These are phyloP conservation scores for Arachnopeziza araneosa DNA, from an alignment of 2,329 filamentous ascomycete genomes.

Conservation along the genomic window DNA sequence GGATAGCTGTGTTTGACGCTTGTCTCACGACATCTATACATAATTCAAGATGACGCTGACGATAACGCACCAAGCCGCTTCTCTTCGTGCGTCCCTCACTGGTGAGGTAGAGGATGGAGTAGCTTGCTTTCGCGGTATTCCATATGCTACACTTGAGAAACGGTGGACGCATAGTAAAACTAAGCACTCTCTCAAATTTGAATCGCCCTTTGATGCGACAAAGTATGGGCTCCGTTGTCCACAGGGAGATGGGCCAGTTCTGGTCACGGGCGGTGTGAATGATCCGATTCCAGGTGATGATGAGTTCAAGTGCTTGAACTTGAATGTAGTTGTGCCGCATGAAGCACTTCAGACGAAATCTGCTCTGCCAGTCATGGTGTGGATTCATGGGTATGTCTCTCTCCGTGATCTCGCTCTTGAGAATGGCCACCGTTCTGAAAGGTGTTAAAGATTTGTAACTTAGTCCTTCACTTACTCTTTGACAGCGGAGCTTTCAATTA, in stretches of 20 bases:
- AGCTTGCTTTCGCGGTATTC: conserved; percentile 8
- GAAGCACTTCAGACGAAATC: not conserved
- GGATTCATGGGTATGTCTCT: conserved; percentile 31
- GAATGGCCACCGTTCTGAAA: no score
- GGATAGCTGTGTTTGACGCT: not conserved
- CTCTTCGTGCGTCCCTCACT: not conserved
- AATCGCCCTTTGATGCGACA: conserved; percentile 29
- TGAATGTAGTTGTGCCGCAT: conserved; percentile 31
- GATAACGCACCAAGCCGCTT: not conserved
- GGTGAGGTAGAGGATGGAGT: conserved; percentile 4
- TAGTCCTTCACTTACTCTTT: not conserved
- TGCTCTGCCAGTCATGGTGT: conserved; percentile 9
- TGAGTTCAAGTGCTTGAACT: conserved; percentile 32
- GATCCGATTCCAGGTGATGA: conserved; percentile 8
- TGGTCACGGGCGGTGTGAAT: not conserved
- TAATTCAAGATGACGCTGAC: not conserved
- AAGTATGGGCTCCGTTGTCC: conserved; percentile 31
- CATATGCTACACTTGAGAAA: conserved; percentile 6
- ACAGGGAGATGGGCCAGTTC: conserved; percentile 11
- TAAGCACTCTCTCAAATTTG: conserved; percentile 2
- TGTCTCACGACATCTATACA: not conserved
- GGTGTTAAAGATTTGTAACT: not conserved
- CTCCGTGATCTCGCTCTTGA: no score
- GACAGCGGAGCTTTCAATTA: conserved; percentile 51
- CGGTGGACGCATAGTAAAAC: conserved; percentile 7